Base-by-base conservation (phyloP, 257 asterid genomes). In the Primulina tabacum region DNA sequence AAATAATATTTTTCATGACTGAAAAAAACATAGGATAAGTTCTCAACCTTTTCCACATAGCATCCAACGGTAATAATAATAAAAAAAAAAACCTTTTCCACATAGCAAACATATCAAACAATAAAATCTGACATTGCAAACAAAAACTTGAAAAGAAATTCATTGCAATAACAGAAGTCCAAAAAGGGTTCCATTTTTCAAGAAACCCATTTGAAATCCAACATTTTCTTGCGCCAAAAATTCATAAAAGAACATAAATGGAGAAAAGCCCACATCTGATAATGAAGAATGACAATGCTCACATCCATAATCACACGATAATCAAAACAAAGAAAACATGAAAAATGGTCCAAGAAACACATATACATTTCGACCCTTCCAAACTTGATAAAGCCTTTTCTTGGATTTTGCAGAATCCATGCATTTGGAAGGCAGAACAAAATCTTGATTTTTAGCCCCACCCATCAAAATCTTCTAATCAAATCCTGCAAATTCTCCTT, bases 321-420 rank as follows among this genome's bases (percentile, higher is more conserved):
- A 14, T 18, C 1, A 11, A 7, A 21, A 57, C 9, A 28, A 18
- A 60, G 17, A 52, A 4, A 32, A 32, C 34, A 32, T 32, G 5
- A 32, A 32, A 32, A 32, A 38, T 47, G 32, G 43, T 37, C 43
- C 47, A 18, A 37, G 12, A 56, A 50, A 55, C 1, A 14, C 6
- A 58, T 73, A 81, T 83, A 92, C 98, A 76, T 90, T 92, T 61
- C 95, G 93, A 72, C 98, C 98, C 80, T 76, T 83, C 98, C 98
- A 92, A 70, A 88, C 87, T 81, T 83, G 89, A 79, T 92, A 88
- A 65, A 88, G 87, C 83, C 95, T 84, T 67, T 18, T 83, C 82
- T 79, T 75, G 37, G 76, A 57, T 70, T 69, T 80, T 62, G 95
- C 69, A 80, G 85, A 79, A 84, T 78, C 90, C 60, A 50, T 50